Percentiles rank a stretch among this genome's conserved stretches.
These are phyloP conservation scores for Acanthamoeba castellanii DNA, from an alignment of 208 protist genomes.

Conservation along the genomic window DNA sequence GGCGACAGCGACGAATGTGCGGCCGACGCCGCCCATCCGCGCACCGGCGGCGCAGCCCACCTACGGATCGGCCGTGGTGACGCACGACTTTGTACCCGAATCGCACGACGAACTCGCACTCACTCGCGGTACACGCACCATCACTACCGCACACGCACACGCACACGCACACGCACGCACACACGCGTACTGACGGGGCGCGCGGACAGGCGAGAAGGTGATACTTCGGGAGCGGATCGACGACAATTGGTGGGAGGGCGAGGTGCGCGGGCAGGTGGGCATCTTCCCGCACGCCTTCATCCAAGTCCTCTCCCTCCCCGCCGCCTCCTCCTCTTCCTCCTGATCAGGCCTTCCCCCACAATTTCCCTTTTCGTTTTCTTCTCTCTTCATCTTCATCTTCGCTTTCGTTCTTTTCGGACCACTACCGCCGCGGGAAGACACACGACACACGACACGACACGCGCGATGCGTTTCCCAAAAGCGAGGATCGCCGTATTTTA, in stretches of 20 bases:
- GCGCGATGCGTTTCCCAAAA: too few relatives aligned
- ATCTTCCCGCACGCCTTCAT: slow-evolving; percentile 21
- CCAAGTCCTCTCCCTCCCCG: neutral
- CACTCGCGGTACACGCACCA: neutral
- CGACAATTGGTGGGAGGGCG: slow-evolving; percentile 44
- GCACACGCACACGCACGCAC: too few relatives aligned
- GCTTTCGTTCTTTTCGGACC: too few relatives aligned
- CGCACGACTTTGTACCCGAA: slow-evolving; percentile 17
- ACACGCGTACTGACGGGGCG: neutral
- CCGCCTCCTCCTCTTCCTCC: neutral
- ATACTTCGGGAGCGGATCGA: slow-evolving; percentile 4
- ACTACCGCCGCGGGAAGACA: too few relatives aligned
- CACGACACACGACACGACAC: too few relatives aligned
- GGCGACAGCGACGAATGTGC: too few relatives aligned
- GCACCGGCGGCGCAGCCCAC: neutral
- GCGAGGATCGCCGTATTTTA: too few relatives aligned
- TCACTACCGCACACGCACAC: neutral
- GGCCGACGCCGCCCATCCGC: neutral
- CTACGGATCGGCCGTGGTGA: neutral
- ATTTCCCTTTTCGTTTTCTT: too few relatives aligned
- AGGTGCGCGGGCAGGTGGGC: neutral
- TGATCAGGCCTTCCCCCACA: too few relatives aligned
- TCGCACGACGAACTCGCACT: slow-evolving; percentile 7
- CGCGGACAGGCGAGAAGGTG: slow-evolving; percentile 3
- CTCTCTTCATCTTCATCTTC: too few relatives aligned